Evolutionary conservation across 2,329 filamentous ascomycete species (phyloP), one percentile per base, ranked within the genome.

Genomic region (Cryoendolithus antarcticus): DNA sequence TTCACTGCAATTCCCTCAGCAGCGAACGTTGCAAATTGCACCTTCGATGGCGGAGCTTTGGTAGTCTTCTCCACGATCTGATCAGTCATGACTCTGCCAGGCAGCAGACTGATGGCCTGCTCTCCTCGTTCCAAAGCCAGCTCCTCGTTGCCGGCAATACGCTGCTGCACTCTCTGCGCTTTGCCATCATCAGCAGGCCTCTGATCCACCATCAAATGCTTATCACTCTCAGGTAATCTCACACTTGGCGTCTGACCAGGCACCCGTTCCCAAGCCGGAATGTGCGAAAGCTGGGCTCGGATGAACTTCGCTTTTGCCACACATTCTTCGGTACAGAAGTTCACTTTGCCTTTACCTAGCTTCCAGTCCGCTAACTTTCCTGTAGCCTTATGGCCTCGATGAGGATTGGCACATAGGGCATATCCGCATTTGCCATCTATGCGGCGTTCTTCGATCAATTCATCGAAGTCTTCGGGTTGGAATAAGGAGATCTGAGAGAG

Each of bases 401-500:
- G 77, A n/a, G 75, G 69, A 10, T 70, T 71, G 1, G 75, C 63
- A 59, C 91, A 98, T 21, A 96, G 70, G 0, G 74, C 69, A 58
- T 95, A 96, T 1, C 86, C 91, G 62, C 91, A 98, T 12, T 75
- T 70, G 32, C 72, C 75, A 50, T 84, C 80, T 48, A 85, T 81
- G 58, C 93, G 93, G 53, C 91, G 82, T 66, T 98, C 91, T 47
- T 82, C 74, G 44, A 95, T 78, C 36, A 96, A 67, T 47, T 84
- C 82, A 55, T 94, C 86, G 65, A 93, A 93, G 65, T 98, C 89
- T 38, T 74, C 71, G 1, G 88, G 85, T 57, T 89, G 84, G 62
- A 95, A 96, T 32, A 76, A 69, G 7, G 71, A 65, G 15, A 96
- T 64, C 29, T 75, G 71, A 3, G 66, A 55, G 50, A 79, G 77